Evolutionary conservation across 2,329 filamentous ascomycete species (phyloP), one percentile per base, ranked within the genome.

Genomic region (Diaporthe ilicicola): DNA sequence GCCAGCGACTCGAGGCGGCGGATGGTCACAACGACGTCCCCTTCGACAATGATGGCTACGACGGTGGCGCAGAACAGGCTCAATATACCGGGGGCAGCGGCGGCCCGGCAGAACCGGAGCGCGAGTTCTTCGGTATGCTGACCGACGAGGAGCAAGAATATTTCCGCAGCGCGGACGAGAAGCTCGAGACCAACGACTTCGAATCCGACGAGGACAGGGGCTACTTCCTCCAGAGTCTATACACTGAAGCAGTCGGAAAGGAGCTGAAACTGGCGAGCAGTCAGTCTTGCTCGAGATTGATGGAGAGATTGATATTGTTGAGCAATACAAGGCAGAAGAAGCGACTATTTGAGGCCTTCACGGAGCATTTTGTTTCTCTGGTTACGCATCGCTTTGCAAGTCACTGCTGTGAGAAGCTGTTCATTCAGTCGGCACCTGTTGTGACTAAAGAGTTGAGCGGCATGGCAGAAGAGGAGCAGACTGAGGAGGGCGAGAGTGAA

Each of bases 321-420:
- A 95, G 94, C 34, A 92, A 89, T 42, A 87, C 92, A 39, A 84
- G 85, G 22, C 96, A 98, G 82, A 91, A 97, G 81, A 97, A 97
- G 85, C 87, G 87, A 59, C 83, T 99, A 24, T 98, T 98, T 79
- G 89, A 90, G 74, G 94, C 93, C 54, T 98, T 98, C 80, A 91
- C 87, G 24, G 91, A 92, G 42, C 93, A 98, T 81, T 97, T 98
- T 81, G 85, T 95, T 71, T 92, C 95, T 76, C 88, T 99, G 34
- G 91, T 98, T 65, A 95, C 97, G 79, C 96, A 99, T 82, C 92
- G 96, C 22, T 99, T 99, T 78, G 96, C 96, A 6, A 97, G 95
- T 72, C 96, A 99, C 84, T 98, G 95, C 82, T 98, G 95, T 80
- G 96, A 99, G 83, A 94, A 94, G 32, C 87, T 99, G 39, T 98